Evolutionary conservation across 75 land plant genomes (phyloP).

Genomic region (Cupressus sempervirens): DNA sequence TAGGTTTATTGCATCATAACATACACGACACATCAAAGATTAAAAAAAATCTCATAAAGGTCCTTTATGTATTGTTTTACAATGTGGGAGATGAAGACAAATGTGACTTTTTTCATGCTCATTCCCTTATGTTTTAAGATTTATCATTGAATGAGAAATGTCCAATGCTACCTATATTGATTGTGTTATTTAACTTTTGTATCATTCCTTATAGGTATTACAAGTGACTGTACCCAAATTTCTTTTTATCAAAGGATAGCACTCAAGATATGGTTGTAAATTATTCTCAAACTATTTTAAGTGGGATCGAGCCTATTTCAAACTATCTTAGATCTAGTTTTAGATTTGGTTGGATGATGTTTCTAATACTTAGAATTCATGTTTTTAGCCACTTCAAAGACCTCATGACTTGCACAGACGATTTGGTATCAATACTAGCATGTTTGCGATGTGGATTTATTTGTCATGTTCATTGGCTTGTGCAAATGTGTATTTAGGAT

Average conservation of each 20-base stretch:
- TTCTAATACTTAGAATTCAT: constrained; percentile 77
- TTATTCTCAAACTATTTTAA: constrained; percentile 18
- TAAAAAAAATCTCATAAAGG: no score
- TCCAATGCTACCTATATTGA: not conserved
- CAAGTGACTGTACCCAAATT: constrained; percentile 49
- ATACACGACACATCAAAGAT: not conserved
- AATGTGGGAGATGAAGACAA: not conserved
- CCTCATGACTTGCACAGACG: constrained; percentile 84
- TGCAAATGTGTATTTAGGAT: not conserved
- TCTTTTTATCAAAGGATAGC: constrained; percentile 45
- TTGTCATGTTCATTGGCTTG: not conserved
- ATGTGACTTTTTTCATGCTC: not conserved
- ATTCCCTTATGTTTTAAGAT: not conserved
- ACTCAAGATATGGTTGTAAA: constrained; percentile 5
- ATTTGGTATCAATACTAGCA: constrained; percentile 75
- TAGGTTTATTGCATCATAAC: not conserved
- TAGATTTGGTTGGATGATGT: constrained; percentile 96
- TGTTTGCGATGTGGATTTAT: constrained; percentile 17
- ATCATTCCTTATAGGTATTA: constrained; percentile 41
- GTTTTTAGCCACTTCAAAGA: constrained; percentile 75
- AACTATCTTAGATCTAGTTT: constrained; percentile 56
- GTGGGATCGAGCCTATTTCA: constrained; percentile 21
- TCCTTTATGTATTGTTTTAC: not conserved
- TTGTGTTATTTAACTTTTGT: not conserved
- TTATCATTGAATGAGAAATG: not conserved